Evolutionary conservation across 2,329 filamentous ascomycete species (phyloP).

Genomic region (Nemania diffusa): DNA sequence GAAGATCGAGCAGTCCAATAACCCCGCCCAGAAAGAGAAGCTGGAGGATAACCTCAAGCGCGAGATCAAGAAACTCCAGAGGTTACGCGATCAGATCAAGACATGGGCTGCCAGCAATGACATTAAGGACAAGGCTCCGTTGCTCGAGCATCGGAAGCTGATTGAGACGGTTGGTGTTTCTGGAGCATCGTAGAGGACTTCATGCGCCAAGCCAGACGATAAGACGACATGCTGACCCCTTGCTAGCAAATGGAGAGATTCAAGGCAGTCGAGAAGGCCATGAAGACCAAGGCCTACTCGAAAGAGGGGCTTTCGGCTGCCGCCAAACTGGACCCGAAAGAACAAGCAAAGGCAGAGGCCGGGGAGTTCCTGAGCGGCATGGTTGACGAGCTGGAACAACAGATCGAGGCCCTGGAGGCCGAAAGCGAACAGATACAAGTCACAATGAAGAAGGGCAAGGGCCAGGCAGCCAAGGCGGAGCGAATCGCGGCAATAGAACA

Average conservation of each 20-base stretch:
- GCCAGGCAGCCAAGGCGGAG: conserved; percentile 83
- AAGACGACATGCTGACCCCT: conserved; percentile 34
- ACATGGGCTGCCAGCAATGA: conserved; percentile 99
- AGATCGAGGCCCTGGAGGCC: conserved; percentile 92
- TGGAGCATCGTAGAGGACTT: conserved; percentile 6
- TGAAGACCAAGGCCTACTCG: conserved; percentile 99
- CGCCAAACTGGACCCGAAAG: conserved; percentile 94
- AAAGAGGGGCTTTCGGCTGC: conserved; percentile 95
- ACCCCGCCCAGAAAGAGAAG: conserved; percentile 97
- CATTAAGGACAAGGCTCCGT: conserved; percentile 98
- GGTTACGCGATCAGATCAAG: conserved; percentile 98
- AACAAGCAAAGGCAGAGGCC: conserved; percentile 91
- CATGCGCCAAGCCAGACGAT: conserved; percentile 8
- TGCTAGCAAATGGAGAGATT: conserved; percentile 97
- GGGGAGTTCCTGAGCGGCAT: conserved; percentile 86
- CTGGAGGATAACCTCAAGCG: conserved; percentile 97
- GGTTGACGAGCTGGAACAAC: conserved; percentile 92
- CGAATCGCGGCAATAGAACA: conserved; percentile 87
- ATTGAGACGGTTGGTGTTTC: conserved; percentile 86
- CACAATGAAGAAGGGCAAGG: conserved; percentile 95
- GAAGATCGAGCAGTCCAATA: conserved; percentile 93
- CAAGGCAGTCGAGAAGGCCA: conserved; percentile 99
- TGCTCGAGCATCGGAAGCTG: conserved; percentile 92
- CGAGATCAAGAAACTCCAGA: conserved; percentile 99
- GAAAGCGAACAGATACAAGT: conserved; percentile 88